A percentile compares a stretch with the other conserved stretches of the same genome.
Evolutionary conservation across 1,284 basidiomycete species (phyloP).

Genomic region (Cystobasidium slooffiae): DNA sequence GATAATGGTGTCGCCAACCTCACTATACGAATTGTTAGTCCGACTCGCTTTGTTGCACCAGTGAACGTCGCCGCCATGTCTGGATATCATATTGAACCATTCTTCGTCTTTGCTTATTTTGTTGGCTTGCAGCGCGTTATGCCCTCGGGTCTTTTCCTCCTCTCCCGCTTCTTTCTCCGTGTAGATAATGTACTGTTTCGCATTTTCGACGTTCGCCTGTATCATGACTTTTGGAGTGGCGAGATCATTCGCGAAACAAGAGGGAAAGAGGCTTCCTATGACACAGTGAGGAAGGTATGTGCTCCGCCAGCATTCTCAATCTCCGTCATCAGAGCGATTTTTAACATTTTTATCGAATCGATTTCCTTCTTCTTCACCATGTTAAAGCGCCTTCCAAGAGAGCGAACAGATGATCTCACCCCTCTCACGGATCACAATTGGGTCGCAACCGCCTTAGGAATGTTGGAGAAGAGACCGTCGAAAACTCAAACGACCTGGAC

Average conservation of each 20-base stretch:
- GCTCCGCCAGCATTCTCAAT: no score
- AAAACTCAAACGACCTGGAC: not conserved
- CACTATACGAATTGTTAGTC: constrained; percentile 79
- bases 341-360: no score
- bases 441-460: constrained; percentile 71
- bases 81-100: no score
- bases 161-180: constrained; percentile 87
- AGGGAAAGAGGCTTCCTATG: constrained; percentile 89
- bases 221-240: constrained; percentile 70
- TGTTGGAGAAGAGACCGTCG: constrained; percentile 41
- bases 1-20: constrained; percentile 86
- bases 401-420: constrained; percentile 77
- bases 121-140: constrained; percentile 78
- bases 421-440: constrained; percentile 87
- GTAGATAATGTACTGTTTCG: constrained; percentile 96
- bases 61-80: no score
- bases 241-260: constrained; percentile 77
- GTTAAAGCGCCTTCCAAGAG: constrained; percentile 69
- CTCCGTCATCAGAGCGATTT: no score
- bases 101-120: not conserved
- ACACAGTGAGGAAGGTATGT: constrained; percentile 74
- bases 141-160: constrained; percentile 92
- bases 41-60: no score
- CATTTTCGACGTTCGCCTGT: constrained; percentile 85
- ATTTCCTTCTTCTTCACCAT: not conserved